Conservation (phyloP, 2,329 filamentous ascomycete genomes). For the Chaetomiaceae sp. region DNA sequence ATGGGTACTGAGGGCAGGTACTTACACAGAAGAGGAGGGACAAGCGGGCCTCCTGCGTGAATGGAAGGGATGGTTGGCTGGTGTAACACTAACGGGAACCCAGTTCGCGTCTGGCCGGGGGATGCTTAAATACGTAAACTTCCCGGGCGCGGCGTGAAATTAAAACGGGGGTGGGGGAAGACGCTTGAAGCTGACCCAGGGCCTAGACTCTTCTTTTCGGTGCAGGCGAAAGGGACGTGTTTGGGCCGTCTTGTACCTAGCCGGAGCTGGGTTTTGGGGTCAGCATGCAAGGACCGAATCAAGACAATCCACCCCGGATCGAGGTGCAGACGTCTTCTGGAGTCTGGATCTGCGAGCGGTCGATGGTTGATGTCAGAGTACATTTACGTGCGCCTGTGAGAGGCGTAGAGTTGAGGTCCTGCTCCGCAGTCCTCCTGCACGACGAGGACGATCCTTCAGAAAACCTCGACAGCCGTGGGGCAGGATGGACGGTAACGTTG, state of each 20-base stretch:
- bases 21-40: conserved; percentile 13
- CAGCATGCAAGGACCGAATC: background rate
- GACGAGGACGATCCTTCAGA: no score
- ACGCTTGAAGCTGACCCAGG: conserved; percentile 4
- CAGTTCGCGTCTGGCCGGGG: conserved; percentile 11
- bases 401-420: no score
- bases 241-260: background rate
- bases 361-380: no score
- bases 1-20: no score
- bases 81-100: conserved; percentile 3
- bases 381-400: no score
- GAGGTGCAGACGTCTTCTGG: background rate
- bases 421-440: no score
- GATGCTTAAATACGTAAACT: background rate
- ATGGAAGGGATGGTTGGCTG: background rate
- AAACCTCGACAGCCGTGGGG: no score
- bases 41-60: background rate
- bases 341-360: background rate
- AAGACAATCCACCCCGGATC: conserved; percentile 1
- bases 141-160: conserved; percentile 11
- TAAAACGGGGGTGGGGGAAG: conserved; percentile 8
- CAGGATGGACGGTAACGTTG: no score
- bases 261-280: background rate
- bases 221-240: background rate
- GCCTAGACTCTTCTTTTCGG: conserved; percentile 10